Evolutionary conservation across 108 stramenopile genomes (phyloP), one percentile per base, ranked within the genome.

Genomic region (Fistulifera pelliculosa): DNA sequence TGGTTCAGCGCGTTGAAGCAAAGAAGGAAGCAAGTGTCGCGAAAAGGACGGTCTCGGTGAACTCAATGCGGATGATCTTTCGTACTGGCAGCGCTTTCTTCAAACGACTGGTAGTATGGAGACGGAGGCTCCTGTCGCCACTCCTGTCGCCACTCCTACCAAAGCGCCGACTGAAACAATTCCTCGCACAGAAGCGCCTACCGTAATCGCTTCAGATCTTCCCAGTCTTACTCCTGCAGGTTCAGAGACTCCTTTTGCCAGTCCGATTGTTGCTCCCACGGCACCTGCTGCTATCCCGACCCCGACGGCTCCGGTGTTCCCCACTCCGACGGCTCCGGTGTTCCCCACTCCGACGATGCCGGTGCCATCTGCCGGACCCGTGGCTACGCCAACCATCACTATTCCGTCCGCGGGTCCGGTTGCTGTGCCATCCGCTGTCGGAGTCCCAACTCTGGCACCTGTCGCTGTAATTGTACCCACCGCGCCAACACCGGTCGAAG

Each of bases 231-330:
- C 45, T 27, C 27, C 22, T 49, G 16, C 31, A 49, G 21, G 38
- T 52, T 24, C 16, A 17, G 4, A 17, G 11, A 3, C 11, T 12
- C 27, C 31, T 3, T 3, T 35, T 35, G 8, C 31, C 31, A 35
- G 6, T 3, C 31, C 31, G 8, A 8, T 35, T 35, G 31, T 8
- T 6, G 31, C 8, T 8, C 48, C 56, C 7, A n/a, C n/a, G n/a
- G 21, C 48, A 7, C 61, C 68, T 16, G 42, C 27, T 39, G 2
- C 38, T 52, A 8, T 56, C n/a, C 19, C 54, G 38, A 65, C 41
- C 5, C 28, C 19, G 1, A 16, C 27, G 4, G 40, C 40, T 15
- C 24, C 24, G 55, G 31, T 8, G 31, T 35, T 35, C 31, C 31
- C 31, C 3, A 35, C 31, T 35, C 31, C 69, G 2, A 43, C 38